Percentiles rank a stretch among this genome's conserved stretches.
Conservation (phyloP, 2,329 filamentous ascomycete genomes). For the Stromatinia cepivora region DNA sequence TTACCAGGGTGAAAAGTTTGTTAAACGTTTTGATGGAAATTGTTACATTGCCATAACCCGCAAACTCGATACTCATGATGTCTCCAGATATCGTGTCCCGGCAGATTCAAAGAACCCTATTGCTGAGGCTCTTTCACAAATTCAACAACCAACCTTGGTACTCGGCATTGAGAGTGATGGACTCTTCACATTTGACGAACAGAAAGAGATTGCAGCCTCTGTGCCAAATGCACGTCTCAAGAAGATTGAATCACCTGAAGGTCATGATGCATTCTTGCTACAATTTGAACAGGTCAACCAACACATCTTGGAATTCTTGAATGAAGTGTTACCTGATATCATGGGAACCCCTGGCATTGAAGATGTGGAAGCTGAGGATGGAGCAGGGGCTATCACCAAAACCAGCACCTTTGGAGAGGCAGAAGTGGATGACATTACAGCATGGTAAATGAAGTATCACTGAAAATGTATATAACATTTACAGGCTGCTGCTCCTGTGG, state of each 20-base stretch:
- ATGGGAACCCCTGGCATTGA: constrained; percentile 64
- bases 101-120: constrained; percentile 50
- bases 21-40: constrained; percentile 95
- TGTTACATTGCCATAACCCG: constrained; percentile 99
- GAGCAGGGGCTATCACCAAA: constrained; percentile 69
- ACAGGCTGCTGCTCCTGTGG: background rate
- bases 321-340: constrained; percentile 81
- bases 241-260: constrained; percentile 90
- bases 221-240: constrained; percentile 77
- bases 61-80: constrained; percentile 95
- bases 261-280: constrained; percentile 92
- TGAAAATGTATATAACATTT: background rate
- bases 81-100: constrained; percentile 70
- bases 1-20: constrained; percentile 95
- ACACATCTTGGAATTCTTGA: constrained; percentile 81
- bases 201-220: constrained; percentile 82
- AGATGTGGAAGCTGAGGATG: constrained; percentile 45
- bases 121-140: constrained; percentile 72
- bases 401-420: constrained; percentile 93
- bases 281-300: constrained; percentile 97
- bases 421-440: constrained; percentile 94
- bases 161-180: constrained; percentile 95
- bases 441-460: constrained; percentile 61
- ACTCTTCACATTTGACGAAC: constrained; percentile 94
- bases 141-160: constrained; percentile 86